These are phyloP conservation scores for Aleurites moluccanus DNA, from an alignment of 441 rosid species.

Conservation along the genomic window DNA sequence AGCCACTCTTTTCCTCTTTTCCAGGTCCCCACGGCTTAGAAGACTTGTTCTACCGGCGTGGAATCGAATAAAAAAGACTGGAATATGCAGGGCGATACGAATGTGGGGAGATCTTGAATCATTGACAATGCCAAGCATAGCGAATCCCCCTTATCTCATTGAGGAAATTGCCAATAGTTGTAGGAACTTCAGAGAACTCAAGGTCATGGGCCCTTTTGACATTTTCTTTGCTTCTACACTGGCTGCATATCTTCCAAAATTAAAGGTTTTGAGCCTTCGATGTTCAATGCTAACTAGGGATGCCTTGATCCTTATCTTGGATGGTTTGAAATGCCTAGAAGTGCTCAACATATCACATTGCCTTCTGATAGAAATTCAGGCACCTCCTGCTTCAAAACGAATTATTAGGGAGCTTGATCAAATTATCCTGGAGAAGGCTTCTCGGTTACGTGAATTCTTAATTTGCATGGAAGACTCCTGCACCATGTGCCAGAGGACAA, in stretches of 20 bases:
- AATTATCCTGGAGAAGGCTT: slow-evolving; percentile 53
- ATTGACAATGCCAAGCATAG: slow-evolving; percentile 87
- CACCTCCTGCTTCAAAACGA: slow-evolving; percentile 41
- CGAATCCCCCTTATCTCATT: slow-evolving; percentile 61
- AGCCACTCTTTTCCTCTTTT: slow-evolving; percentile 13
- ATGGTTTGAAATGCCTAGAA: slow-evolving; percentile 53
- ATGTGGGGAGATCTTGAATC: slow-evolving; percentile 81
- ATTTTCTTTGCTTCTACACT: slow-evolving; percentile 51
- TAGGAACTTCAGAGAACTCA: slow-evolving; percentile 62
- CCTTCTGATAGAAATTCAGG: slow-evolving; percentile 45
- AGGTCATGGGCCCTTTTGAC: slow-evolving; percentile 86
- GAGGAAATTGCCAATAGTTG: slow-evolving; percentile 75
- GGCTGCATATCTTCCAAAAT: slow-evolving; percentile 43
- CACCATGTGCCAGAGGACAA: slow-evolving; percentile 73
- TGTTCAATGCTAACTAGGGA: slow-evolving; percentile 62
- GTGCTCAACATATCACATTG: slow-evolving; percentile 89
- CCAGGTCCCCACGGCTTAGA: slow-evolving; percentile 62
- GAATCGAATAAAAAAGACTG: slow-evolving; percentile 77
- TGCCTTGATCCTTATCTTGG: slow-evolving; percentile 55
- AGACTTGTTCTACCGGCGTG: slow-evolving; percentile 84
- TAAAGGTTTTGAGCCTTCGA: slow-evolving; percentile 70
- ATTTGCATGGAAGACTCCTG: slow-evolving; percentile 69
- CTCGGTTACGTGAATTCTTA: slow-evolving; percentile 51
- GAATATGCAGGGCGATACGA: slow-evolving; percentile 69
- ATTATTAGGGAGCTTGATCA: slow-evolving; percentile 51